Conservation (phyloP, 2,329 filamentous ascomycete species). For the Emydomyces testavorans region DNA sequence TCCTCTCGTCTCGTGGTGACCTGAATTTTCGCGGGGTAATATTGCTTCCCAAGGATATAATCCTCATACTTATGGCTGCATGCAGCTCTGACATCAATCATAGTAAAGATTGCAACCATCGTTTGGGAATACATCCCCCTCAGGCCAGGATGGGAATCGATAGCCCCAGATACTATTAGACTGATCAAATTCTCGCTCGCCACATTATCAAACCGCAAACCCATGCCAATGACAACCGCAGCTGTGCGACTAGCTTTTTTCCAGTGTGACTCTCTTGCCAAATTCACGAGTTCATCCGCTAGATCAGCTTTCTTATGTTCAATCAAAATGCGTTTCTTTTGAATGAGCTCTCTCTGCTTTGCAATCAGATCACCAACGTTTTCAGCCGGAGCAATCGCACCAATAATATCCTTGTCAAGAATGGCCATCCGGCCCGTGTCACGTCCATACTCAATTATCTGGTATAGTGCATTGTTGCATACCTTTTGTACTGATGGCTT, state of each 20-base stretch:
- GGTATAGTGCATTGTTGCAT: slow-evolving; percentile 67
- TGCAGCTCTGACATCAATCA: slow-evolving; percentile 73
- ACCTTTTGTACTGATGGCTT: slow-evolving; percentile 90
- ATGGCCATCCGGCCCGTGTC: slow-evolving; percentile 77
- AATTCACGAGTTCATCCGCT: slow-evolving; percentile 66
- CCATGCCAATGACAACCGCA: slow-evolving; percentile 81
- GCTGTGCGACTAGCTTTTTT: slow-evolving; percentile 85
- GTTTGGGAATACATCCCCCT: slow-evolving; percentile 70
- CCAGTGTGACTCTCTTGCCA: slow-evolving; percentile 78
- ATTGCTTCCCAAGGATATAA: slow-evolving; percentile 70
- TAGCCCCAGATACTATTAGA: slow-evolving; percentile 67
- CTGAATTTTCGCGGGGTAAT: slow-evolving; percentile 62
- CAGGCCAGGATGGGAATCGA: slow-evolving; percentile 80
- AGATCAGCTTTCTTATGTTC: slow-evolving; percentile 73
- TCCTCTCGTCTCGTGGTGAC: slow-evolving; percentile 65
- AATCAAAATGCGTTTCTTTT: slow-evolving; percentile 61
- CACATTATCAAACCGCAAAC: slow-evolving; percentile 80
- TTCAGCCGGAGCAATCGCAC: slow-evolving; percentile 57
- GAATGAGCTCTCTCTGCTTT: slow-evolving; percentile 60
- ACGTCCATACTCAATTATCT: slow-evolving; percentile 84
- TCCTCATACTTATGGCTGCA: slow-evolving; percentile 81
- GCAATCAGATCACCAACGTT: slow-evolving; percentile 51
- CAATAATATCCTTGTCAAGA: slow-evolving; percentile 58
- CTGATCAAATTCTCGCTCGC: slow-evolving; percentile 73
- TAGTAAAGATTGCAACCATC: slow-evolving; percentile 67